phyloP scores from a whole-genome alignment of 2,329 filamentous ascomycete genomes.

The Leptoxyphium fumago region DNA sequence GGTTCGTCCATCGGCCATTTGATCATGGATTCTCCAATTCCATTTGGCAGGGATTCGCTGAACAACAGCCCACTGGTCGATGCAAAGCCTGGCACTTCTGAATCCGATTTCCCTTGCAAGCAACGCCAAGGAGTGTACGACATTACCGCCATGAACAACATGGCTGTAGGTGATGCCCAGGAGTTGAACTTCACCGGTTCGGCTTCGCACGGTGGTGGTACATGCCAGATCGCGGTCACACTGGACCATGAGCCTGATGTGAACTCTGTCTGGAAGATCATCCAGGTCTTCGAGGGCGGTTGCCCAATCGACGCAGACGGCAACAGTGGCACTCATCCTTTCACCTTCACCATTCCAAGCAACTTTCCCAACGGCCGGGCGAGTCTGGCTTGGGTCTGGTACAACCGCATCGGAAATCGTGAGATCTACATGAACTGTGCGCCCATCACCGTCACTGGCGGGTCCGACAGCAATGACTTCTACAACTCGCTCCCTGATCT shows the following conservation, averaged over 20 bases:
- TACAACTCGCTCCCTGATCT: conserved; percentile 52
- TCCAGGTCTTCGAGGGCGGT: conserved; percentile 73
- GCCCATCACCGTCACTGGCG: conserved; percentile 46
- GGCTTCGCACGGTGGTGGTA: conserved; percentile 77
- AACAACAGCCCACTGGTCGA: conserved; percentile 50
- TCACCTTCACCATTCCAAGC: conserved; percentile 56
- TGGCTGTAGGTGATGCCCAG: conserved; percentile 46
- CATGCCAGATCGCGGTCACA: conserved; percentile 74
- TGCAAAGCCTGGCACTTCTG: conserved; percentile 28
- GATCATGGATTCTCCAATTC: conserved; percentile 52
- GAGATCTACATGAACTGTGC: conserved; percentile 98
- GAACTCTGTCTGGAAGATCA: conserved; percentile 65
- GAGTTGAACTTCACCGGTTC: conserved; percentile 53
- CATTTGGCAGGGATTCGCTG: conserved; percentile 40
- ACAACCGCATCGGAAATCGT: conserved; percentile 75
- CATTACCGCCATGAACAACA: conserved; percentile 41
- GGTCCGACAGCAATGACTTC: conserved; percentile 31
- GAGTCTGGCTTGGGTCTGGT: conserved; percentile 74
- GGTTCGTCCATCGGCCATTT: conserved; percentile 46
- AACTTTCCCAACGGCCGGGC: conserved; percentile 61
- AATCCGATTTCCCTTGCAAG: conserved; percentile 69
- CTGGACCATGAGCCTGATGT: conserved; percentile 56
- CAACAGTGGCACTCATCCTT: conserved; percentile 35
- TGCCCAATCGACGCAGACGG: conserved; percentile 55
- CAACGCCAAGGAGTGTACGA: conserved; percentile 31